Evolutionary conservation across 305 asterid genomes (phyloP).

Genomic region (Fraxinus velutina): DNA sequence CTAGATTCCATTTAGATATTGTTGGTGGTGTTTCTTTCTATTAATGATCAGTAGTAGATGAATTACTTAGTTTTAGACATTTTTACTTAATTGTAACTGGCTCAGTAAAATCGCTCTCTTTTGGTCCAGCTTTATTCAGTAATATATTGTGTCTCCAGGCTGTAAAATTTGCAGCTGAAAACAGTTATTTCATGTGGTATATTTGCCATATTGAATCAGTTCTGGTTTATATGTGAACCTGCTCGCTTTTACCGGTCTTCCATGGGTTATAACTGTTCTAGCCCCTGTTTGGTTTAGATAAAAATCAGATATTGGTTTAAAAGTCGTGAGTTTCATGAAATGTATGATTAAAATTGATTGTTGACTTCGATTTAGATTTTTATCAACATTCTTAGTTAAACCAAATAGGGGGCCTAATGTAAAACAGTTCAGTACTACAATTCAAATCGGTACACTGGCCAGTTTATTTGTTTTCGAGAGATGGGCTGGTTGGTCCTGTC

Average conservation of each 20-base stretch:
- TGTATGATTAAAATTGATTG: neutral
- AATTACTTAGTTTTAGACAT: neutral
- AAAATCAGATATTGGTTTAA: neutral
- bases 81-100: neutral
- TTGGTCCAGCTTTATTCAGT: neutral
- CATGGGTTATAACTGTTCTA: neutral
- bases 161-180: neutral
- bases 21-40: neutral
- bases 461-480: neutral
- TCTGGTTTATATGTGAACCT: neutral
- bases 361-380: neutral
- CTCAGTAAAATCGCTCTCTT: neutral
- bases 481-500: neutral
- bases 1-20: slow-evolving; percentile 10
- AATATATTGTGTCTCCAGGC: neutral
- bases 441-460: neutral
- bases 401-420: neutral
- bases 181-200: neutral
- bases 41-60: neutral
- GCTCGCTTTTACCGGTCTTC: neutral
- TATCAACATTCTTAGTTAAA: too few species aligned
- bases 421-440: neutral
- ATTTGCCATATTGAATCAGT: neutral
- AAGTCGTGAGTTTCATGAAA: too few species aligned
- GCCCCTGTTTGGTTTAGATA: neutral